Base-by-base conservation (phyloP, 441 rosid species). In the Codiaeum variegatum region DNA sequence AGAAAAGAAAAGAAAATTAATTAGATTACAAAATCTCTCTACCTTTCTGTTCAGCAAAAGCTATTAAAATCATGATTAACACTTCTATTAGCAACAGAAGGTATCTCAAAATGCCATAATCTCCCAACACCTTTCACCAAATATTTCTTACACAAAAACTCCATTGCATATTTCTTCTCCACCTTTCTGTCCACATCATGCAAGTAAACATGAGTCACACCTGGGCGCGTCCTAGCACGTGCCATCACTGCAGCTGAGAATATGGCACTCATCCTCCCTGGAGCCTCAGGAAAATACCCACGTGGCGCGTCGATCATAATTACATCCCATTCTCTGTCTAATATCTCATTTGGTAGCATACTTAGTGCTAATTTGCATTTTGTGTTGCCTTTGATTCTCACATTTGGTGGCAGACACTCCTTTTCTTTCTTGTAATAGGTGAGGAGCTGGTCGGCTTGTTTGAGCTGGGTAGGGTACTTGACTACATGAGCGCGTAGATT, bases 261-360 rank as follows among this genome's bases (percentile, higher is more conserved):
- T 47, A 89, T 89, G 13, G 91, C 91, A 0, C 76, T 87, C 93
- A 89, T 89, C 84, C 93, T 82, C 44, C 93, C 93, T 0, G 93
- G 93, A 2, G 91, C 91, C 79, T 75, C 81, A 1, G 83, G 62
- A 36, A 80, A 89, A 60, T 82, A 89, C 15, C 93, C 93, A 3
- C 85, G 75, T 18, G 93, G 93, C 26, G 91, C 93, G 29, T 89
- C 93, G 70, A 89, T 82, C 93, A 89, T 87, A 40, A 89, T 87
- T 69, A 89, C 51, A 66, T 89, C 93, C 93, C 93, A 89, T 69
- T 89, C 87, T 65, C 66, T 85, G 9, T 82, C 81, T 72, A 86
- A 86, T 51, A 87, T 81, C 78, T 86, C 88, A 21, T 86, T 85
- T 1, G 90, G 88, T 3, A 89, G 74, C 23, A 74, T 79, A 3